Evolutionary conservation across 2,329 filamentous ascomycete species (phyloP), one percentile per base, ranked within the genome.

Genomic region (Aspergillus fumigatiaffinis): DNA sequence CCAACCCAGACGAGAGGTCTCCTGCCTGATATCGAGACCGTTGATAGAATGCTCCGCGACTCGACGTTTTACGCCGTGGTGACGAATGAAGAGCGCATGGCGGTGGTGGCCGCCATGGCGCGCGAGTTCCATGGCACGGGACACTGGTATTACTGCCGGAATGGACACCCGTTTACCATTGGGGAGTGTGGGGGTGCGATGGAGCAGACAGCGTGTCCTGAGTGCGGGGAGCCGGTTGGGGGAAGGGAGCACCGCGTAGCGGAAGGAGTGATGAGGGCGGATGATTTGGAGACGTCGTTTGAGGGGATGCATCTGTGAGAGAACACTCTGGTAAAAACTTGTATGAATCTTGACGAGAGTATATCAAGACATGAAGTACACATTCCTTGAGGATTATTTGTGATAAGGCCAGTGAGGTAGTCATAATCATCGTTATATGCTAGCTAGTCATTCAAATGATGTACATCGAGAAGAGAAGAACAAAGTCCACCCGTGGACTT

Each of bases 181-280:
- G 86, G 85, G 0, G 84, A 89, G 58, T 88, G 86, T 64, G 86
- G 86, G 1, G 83, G 84, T 79, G 83, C 87, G 0, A 87, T 88
- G 84, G 59, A 90, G 67, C 54, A 65, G 20, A 80, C 86, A 1
- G 69, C 69, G 1, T 91, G 88, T 62, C 86, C 87, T 0, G 81
- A 89, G 60, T 91, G 87, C 61, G 80, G 77, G 1, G 77, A 77
- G 1, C 59, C 70, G 0, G 79, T 90, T 29, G 87, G 86, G 2
- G 87, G 87, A 0, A 66, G 63, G 49, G 9, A 79, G 42, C 84
- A 88, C 67, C 53, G 8, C 8, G 58, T 79, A n/a, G 79, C 75
- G 0, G 73, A 67, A 14, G 86, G 86, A 2, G 84, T 87, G 46
- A 59, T 80, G 0, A 73, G 84, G 6, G 77, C 88, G 0, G 82